Percentiles rank a stretch among this genome's conserved stretches.
These are phyloP conservation scores for Mycena haematopus DNA, from an alignment of 768 basidiomycete species.

Conservation along the genomic window DNA sequence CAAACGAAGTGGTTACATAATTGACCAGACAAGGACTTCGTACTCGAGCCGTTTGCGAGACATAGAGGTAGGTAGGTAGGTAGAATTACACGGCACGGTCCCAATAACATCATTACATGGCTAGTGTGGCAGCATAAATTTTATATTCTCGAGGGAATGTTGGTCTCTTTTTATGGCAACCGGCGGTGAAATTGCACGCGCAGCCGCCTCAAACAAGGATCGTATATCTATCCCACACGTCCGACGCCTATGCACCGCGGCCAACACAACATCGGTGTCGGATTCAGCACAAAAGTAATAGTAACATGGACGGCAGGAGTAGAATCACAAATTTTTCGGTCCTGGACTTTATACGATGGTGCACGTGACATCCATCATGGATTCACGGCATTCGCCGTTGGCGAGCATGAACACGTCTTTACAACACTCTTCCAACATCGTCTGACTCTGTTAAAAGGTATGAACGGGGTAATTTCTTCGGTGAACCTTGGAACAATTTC, in stretches of 20 bases:
- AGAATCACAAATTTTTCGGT: neutral
- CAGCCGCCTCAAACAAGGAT: constrained; percentile 81
- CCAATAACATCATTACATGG: too few species aligned
- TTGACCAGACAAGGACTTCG: neutral
- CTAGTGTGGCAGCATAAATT: too few species aligned
- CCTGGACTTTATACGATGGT: neutral
- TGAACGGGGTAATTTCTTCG: neutral
- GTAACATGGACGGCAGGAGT: constrained; percentile 33
- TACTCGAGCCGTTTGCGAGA: neutral
- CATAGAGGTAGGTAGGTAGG: too few species aligned
- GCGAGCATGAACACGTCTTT: neutral
- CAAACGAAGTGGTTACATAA: constrained; percentile 9
- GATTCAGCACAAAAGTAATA: constrained; percentile 19
- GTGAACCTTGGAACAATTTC: neutral
- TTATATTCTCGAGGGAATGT: constrained; percentile 32
- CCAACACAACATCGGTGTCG: neutral
- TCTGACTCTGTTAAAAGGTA: neutral
- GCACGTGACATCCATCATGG: neutral
- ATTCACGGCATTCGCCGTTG: neutral
- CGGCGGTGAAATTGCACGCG: constrained; percentile 52
- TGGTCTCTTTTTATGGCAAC: constrained; percentile 65
- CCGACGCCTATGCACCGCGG: neutral
- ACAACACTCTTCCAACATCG: neutral
- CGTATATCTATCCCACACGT: constrained; percentile 19
- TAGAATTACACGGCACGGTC: too few species aligned